A percentile compares a stretch with the other conserved stretches of the same genome.
phyloP scores from a whole-genome alignment of 441 rosid genomes.

The Corymbia calophylla region DNA sequence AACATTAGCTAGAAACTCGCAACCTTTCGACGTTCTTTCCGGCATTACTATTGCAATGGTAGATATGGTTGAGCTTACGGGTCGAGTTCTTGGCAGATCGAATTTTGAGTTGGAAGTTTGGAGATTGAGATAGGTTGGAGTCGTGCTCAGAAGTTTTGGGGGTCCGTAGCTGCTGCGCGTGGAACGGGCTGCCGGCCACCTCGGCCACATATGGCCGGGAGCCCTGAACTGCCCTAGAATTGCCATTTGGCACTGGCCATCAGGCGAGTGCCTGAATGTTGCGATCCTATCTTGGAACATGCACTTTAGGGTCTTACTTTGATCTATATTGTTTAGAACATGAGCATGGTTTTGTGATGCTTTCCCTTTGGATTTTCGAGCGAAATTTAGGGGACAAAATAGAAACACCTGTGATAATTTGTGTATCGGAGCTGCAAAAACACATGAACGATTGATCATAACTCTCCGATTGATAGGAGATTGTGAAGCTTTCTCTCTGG shows the following conservation, averaged over 20 bases:
- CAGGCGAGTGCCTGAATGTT: neutral
- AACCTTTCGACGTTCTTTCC: neutral
- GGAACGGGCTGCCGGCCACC: neutral
- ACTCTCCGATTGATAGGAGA: neutral
- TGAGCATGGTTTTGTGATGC: neutral
- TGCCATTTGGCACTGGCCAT: neutral
- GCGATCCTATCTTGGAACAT: neutral
- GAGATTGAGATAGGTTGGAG: neutral
- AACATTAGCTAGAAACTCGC: neutral
- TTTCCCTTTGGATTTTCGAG: neutral
- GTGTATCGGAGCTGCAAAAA: neutral
- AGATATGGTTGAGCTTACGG: neutral
- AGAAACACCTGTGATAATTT: neutral
- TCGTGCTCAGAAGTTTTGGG: neutral
- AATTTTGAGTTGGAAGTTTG: neutral
- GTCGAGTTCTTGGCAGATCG: neutral
- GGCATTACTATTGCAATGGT: neutral
- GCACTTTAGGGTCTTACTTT: neutral
- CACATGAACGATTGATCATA: neutral
- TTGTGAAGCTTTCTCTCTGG: neutral
- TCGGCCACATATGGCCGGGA: neutral
- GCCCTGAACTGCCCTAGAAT: neutral
- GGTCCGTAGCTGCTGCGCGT: neutral
- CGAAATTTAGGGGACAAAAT: neutral
- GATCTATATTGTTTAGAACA: neutral